A percentile compares a stretch with the other conserved stretches of the same genome.
Conservation (phyloP, 345 rosid genomes). For the Lumnitzera racemosa region DNA sequence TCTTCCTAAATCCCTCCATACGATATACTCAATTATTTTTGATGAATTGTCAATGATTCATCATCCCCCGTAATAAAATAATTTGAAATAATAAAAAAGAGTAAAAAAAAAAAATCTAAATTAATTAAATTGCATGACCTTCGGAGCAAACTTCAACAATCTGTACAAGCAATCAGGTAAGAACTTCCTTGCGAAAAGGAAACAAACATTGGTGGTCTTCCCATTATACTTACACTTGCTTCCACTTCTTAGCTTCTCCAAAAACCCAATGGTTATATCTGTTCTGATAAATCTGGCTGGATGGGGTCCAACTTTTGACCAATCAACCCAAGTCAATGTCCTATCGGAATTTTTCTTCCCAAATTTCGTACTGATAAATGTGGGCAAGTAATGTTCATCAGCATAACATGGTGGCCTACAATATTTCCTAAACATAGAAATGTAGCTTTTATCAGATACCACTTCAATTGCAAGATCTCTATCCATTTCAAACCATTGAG, state of each 20-base stretch:
- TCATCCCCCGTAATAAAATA: background rate
- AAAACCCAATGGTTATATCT: slow-evolving; percentile 36
- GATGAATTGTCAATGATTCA: background rate
- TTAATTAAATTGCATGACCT: slow-evolving; percentile 31
- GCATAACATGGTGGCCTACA: slow-evolving; percentile 46
- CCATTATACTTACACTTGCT: slow-evolving; percentile 51
- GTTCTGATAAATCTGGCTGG: slow-evolving; percentile 38
- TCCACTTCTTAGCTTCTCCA: slow-evolving; percentile 45
- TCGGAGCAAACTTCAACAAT: slow-evolving; percentile 45
- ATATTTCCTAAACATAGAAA: slow-evolving; percentile 24
- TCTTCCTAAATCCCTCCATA: background rate
- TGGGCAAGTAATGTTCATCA: slow-evolving; percentile 79
- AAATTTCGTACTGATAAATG: slow-evolving; percentile 40
- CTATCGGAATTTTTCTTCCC: slow-evolving; percentile 45
- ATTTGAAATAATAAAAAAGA: background rate
- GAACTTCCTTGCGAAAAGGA: slow-evolving; percentile 87
- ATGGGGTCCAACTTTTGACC: slow-evolving; percentile 80
- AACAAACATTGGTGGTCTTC: slow-evolving; percentile 31
- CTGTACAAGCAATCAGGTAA: slow-evolving; percentile 33
- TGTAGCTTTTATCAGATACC: slow-evolving; percentile 47
- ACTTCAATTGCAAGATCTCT: slow-evolving; percentile 53
- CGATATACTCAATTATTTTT: background rate
- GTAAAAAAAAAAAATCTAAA: slow-evolving; percentile 1
- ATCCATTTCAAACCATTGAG: slow-evolving; percentile 86
- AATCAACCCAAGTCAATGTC: slow-evolving; percentile 67